Percentiles rank a stretch among this genome's conserved stretches.
These are phyloP conservation scores for Termitomyces sp. DNA, from an alignment of 768 basidiomycete genomes.

Conservation along the genomic window DNA sequence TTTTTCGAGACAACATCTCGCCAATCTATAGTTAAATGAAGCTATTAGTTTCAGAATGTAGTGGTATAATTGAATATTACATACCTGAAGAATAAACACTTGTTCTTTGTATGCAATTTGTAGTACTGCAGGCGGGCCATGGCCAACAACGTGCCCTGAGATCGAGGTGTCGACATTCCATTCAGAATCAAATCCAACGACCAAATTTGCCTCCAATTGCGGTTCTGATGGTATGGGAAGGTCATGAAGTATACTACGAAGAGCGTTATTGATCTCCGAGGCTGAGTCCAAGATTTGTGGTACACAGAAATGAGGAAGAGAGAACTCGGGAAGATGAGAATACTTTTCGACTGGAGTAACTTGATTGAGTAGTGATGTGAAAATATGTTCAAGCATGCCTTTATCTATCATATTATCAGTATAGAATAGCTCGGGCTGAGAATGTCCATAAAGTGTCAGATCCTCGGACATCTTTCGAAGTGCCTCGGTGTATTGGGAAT, in stretches of 20 bases:
- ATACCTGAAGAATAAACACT: conserved; percentile 21
- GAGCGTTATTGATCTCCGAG: conserved; percentile 3
- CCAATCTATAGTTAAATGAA: background rate
- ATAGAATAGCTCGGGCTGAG: no score
- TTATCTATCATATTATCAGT: no score
- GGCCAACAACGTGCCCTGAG: conserved; percentile 14
- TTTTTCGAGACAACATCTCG: background rate
- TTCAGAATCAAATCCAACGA: conserved; percentile 18
- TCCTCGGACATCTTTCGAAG: no score
- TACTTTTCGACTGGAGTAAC: conserved; percentile 24
- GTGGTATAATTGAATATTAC: background rate
- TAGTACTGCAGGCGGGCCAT: conserved; percentile 15
- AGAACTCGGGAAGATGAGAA: conserved; percentile 16
- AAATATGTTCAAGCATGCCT: background rate
- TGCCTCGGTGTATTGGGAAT: no score
- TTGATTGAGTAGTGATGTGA: conserved; percentile 14
- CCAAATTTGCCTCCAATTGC: no score
- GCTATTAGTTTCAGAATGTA: background rate
- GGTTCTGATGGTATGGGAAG: no score
- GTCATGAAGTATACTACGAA: no score
- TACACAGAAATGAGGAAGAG: conserved; percentile 13
- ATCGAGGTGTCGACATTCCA: conserved; percentile 24
- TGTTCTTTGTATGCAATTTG: conserved; percentile 11
- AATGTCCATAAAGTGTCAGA: no score
- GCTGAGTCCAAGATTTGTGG: conserved; percentile 8